phyloP scores from a whole-genome alignment of 1,284 basidiomycete genomes.

The Rhodotorula sp. region DNA sequence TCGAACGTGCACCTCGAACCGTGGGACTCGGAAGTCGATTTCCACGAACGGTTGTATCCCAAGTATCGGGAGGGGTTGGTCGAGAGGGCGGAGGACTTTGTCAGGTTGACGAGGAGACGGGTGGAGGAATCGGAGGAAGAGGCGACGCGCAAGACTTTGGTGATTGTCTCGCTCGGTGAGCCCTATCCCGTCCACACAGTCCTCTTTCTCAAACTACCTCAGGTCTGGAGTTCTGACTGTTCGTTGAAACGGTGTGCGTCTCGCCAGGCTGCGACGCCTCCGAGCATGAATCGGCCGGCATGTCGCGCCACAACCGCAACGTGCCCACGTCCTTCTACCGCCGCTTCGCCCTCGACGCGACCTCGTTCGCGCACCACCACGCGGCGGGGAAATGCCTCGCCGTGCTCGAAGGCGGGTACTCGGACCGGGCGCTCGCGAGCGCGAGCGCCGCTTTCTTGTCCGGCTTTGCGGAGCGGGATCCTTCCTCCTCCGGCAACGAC shows the following conservation, averaged over 20 bases:
- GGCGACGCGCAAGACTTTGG: slow-evolving; percentile 57
- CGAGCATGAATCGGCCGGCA: slow-evolving; percentile 83
- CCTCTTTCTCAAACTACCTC: not conserved
- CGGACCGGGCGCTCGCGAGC: slow-evolving; percentile 78
- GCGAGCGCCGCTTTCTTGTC: slow-evolving; percentile 74
- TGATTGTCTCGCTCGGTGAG: slow-evolving; percentile 74
- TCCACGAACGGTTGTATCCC: slow-evolving; percentile 71
- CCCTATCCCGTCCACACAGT: not conserved
- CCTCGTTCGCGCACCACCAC: slow-evolving; percentile 64
- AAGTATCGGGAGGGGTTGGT: slow-evolving; percentile 66
- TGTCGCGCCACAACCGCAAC: slow-evolving; percentile 88
- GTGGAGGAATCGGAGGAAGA: slow-evolving; percentile 47
- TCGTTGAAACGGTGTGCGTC: slow-evolving; percentile 24
- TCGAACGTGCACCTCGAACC: slow-evolving; percentile 77
- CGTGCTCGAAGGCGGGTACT: slow-evolving; percentile 92
- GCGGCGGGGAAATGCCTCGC: slow-evolving; percentile 74
- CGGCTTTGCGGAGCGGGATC: slow-evolving; percentile 54
- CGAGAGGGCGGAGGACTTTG: slow-evolving; percentile 69
- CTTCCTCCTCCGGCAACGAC: not conserved
- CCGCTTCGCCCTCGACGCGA: slow-evolving; percentile 74
- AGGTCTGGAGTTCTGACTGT: not conserved
- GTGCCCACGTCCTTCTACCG: slow-evolving; percentile 86
- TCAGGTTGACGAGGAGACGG: slow-evolving; percentile 62
- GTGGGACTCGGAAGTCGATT: slow-evolving; percentile 71
- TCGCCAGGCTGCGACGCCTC: slow-evolving; percentile 83